Evolutionary conservation across 345 rosid species (phyloP), one percentile per base, ranked within the genome.

Genomic region (Abelmoschus esculentus): DNA sequence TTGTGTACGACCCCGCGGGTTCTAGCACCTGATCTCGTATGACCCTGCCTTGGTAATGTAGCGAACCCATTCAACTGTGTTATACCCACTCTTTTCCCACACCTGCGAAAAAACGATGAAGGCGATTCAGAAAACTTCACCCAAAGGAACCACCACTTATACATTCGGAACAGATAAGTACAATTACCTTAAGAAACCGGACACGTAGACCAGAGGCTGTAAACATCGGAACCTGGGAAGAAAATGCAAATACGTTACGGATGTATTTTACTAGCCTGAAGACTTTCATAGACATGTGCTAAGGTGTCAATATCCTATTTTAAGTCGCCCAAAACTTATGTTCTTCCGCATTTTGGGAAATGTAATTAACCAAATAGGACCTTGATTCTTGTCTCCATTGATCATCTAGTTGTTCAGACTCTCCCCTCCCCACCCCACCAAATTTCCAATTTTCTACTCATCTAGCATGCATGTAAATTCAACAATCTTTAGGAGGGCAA

Each of bases 31-130:
- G 79, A 96, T 82, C 90, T 96, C 99, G 8, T 90, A 96, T 2
- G 99, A 92, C 15, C 99, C 99, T 0, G 98, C 99, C 78, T 92
- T 96, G 6, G 97, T 92, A 34, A 96, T 96, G 72, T 96, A 90
- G 13, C 98, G 90, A 73, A 90, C 99, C 98, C 99, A 96, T 75
- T 96, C 98, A 7, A 96, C 97, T 0, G 99, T 96, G 85, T 86
- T 96, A 83, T 92, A 92, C 29, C 99, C 99, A 92, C 97, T 96
- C 88, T 96, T 92, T 83, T 96, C 98, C 99, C 99, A 96, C 10
- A 96, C 98, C 99, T 96, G 78, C 67, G 31, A 77, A 54, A 40
- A 74, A 61, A 22, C 26, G 26, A 40, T 15, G 4, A n/a, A 38
- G 50, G 73, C 26, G 80, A 32, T 1, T 26, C 3, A 38, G 15